These are phyloP conservation scores for Lasiodiplodia hormozganensis DNA, from an alignment of 2,329 filamentous ascomycete species.

Conservation along the genomic window DNA sequence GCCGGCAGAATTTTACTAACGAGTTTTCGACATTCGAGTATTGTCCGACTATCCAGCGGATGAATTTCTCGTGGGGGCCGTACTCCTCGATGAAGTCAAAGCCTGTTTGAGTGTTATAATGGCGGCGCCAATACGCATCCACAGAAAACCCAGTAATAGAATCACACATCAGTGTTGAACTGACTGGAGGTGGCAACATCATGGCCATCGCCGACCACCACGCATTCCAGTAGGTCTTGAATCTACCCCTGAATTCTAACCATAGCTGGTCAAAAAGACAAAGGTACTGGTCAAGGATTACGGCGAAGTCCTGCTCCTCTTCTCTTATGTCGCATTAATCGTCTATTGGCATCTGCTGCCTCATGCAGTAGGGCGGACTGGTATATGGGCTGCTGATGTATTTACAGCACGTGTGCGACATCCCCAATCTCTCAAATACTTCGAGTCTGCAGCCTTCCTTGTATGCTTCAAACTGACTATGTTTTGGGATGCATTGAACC, in stretches of 20 bases:
- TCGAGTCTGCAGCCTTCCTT: background rate
- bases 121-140: background rate
- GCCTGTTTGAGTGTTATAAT: background rate
- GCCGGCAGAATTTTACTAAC: background rate
- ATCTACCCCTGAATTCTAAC: rapidly evolving
- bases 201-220: background rate
- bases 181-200: background rate
- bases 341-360: background rate
- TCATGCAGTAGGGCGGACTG: background rate
- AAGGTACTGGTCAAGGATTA: background rate
- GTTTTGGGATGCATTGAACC: background rate
- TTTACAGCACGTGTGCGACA: background rate
- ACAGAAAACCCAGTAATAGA: background rate
- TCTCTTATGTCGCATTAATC: background rate
- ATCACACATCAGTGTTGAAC: rapidly evolving
- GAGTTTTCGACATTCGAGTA: background rate
- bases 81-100: background rate
- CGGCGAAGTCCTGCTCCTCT: background rate
- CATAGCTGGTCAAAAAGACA: background rate
- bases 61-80: background rate
- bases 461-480: background rate
- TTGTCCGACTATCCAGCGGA: background rate
- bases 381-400: too few relatives aligned
- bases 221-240: background rate
- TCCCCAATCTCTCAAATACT: background rate